Evolutionary conservation across 2,329 filamentous ascomycete genomes (phyloP).

Genomic region (Hypocreales sp.): DNA sequence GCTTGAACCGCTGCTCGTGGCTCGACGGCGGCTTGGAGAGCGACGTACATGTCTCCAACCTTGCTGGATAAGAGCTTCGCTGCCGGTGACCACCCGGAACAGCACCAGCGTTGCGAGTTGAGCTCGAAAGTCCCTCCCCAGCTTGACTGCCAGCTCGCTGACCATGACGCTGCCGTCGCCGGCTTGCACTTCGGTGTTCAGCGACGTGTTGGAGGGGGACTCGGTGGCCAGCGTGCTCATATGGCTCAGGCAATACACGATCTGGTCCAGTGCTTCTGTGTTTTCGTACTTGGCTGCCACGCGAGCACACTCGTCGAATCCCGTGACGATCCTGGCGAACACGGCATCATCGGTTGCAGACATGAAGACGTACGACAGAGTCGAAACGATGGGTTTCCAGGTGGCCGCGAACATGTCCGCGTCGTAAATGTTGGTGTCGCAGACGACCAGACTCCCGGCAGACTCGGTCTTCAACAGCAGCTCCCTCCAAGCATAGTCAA

Average conservation of each 20-base stretch:
- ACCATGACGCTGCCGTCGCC: constrained; percentile 94
- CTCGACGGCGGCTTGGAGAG: no score
- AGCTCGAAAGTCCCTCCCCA: constrained; percentile 84
- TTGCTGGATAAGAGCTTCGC: constrained; percentile 58
- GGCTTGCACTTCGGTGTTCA: constrained; percentile 93
- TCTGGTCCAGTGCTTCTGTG: constrained; percentile 79
- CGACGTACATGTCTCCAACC: constrained; percentile 69
- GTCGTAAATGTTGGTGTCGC: constrained; percentile 88
- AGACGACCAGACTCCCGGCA: constrained; percentile 58
- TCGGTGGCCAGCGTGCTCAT: constrained; percentile 80
- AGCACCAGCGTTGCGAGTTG: constrained; percentile 91
- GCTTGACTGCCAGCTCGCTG: constrained; percentile 89
- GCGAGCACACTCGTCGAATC: constrained; percentile 89
- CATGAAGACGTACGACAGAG: constrained; percentile 96
- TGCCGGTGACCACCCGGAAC: constrained; percentile 79
- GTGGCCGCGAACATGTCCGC: constrained; percentile 95
- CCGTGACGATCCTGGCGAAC: constrained; percentile 81
- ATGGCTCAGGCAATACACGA: constrained; percentile 75
- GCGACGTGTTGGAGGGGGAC: constrained; percentile 59
- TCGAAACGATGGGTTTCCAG: constrained; percentile 90
- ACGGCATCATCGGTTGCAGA: constrained; percentile 94
- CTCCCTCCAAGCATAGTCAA: constrained; percentile 97
- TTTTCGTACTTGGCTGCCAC: constrained; percentile 77
- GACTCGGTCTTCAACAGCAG: constrained; percentile 70
- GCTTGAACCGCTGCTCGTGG: no score